A percentile compares a stretch with the other conserved stretches of the same genome.
Evolutionary conservation across 371 early-diverging fungal species (phyloP).

Genomic region (Mortierella sp.): DNA sequence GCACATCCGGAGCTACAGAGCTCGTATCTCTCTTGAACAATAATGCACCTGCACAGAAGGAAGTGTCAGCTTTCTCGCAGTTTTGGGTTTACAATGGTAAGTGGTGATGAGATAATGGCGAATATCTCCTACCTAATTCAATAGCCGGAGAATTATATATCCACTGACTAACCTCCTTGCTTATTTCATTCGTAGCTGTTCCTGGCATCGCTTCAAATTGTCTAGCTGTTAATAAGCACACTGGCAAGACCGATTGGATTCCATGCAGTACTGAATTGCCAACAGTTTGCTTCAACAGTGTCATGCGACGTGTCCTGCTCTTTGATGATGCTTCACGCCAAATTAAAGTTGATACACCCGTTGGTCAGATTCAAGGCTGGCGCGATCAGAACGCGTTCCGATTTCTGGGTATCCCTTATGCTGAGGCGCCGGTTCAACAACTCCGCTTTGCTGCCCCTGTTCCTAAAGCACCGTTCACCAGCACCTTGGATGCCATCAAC

Average conservation of each 20-base stretch:
- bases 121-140: not conserved
- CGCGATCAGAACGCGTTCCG: constrained; percentile 27
- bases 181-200: constrained; percentile 11
- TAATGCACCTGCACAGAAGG: constrained; percentile 27
- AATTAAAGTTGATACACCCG: constrained; percentile 32
- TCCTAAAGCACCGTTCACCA: constrained; percentile 73
- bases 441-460: constrained; percentile 46
- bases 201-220: constrained; percentile 37
- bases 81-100: constrained; percentile 47
- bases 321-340: constrained; percentile 44
- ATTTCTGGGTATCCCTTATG: constrained; percentile 52
- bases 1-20: constrained; percentile 21
- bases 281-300: constrained; percentile 45
- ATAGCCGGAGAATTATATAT: constrained; percentile 6
- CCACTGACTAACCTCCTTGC: not conserved
- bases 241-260: constrained; percentile 42
- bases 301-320: constrained; percentile 43
- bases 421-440: constrained; percentile 50
- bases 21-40: constrained; percentile 28
- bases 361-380: constrained; percentile 33
- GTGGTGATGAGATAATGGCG: not conserved
- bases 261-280: constrained; percentile 37
- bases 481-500: constrained; percentile 16
- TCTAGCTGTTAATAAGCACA: constrained; percentile 43
- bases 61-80: constrained; percentile 28